Evolutionary conservation across 495 filamentous ascomycete genomes (phyloP), one percentile per base, ranked within the genome.

Genomic region (Pyronema domesticum): DNA sequence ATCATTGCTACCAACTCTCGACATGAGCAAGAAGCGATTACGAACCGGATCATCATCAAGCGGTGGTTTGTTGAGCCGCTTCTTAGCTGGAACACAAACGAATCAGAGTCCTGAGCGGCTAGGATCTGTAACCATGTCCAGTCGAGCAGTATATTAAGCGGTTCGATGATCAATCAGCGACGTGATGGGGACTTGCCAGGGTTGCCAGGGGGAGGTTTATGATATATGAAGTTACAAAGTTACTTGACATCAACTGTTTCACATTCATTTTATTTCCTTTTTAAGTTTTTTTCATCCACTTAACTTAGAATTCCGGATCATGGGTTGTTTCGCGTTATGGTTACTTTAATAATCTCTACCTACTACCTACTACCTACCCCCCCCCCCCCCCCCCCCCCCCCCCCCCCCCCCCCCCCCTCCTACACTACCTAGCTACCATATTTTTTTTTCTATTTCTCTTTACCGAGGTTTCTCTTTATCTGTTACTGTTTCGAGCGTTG

Each of bases 21-120:
- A 62, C 37, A 35, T 54, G n/a, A 44, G 61, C n/a, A 57, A 63
- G 44, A 59, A 63, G 61, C 57, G 61, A 54, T 39, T 55, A 34
- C 37, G 59, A 19, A 59, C 59, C 14, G 51, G 18, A 17, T 52
- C 57, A 19, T 40, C 55, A 13, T 57, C 58, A 33, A 54, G 45
- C n/a, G 54, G 58, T 46, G 60, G 59, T 37, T 47, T 62, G 45
- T 46, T 62, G 37, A 58, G 59, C 37, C 60, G 60, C 13, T 62
- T 62, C 51, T 53, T 62, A 18, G 53, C 59, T 18, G 57, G 60
- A 33, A 53, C 59, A 47, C 18, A 47, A 10, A 15, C 14, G 14
- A n/a, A 36, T 34, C 34, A 17, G 14, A 14, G 13, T 13, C 47
- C 47, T 35, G 47, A 50, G 7, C 47, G 47, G 19, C 11, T 50